A percentile compares a stretch with the other conserved stretches of the same genome.
These are phyloP conservation scores for Dujonia santamariae DNA, from an alignment of 1,139 yeast genomes.

Conservation along the genomic window DNA sequence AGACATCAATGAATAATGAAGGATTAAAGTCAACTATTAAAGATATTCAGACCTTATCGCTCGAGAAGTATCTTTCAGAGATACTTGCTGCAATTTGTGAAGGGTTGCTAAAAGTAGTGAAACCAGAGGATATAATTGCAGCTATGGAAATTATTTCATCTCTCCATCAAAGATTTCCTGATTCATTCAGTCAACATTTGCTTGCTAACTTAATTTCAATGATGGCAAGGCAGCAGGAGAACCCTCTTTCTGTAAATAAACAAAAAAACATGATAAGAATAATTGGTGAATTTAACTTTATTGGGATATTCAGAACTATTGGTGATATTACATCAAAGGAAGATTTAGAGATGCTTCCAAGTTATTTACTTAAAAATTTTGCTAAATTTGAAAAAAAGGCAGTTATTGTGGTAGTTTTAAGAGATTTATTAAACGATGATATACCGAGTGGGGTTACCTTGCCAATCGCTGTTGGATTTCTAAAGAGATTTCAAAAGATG, in stretches of 20 bases:
- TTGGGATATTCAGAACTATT: slow-evolving; percentile 52
- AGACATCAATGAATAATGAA: slow-evolving; percentile 48
- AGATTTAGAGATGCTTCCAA: slow-evolving; percentile 21
- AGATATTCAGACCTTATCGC: slow-evolving; percentile 61
- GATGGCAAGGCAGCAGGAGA: slow-evolving; percentile 31
- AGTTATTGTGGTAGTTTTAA: slow-evolving; percentile 47
- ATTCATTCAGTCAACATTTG: slow-evolving; percentile 51
- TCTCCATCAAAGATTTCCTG: slow-evolving; percentile 71
- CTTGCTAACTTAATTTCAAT: slow-evolving; percentile 46
- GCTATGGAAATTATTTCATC: slow-evolving; percentile 69
- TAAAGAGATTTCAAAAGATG: slow-evolving; percentile 45
- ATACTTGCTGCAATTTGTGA: slow-evolving; percentile 62
- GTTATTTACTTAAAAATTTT: slow-evolving; percentile 16
- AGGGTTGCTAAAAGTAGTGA: slow-evolving; percentile 53
- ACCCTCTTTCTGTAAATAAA: slow-evolving; percentile 31
- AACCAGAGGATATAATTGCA: slow-evolving; percentile 59
- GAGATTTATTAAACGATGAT: slow-evolving; percentile 52
- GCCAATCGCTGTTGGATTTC: slow-evolving; percentile 44
- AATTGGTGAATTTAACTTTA: slow-evolving; percentile 58
- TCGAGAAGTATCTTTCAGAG: slow-evolving; percentile 78
- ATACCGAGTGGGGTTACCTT: slow-evolving; percentile 47
- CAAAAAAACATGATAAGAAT: slow-evolving; percentile 54
- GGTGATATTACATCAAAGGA: slow-evolving; percentile 29
- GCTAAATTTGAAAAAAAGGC: slow-evolving; percentile 27
- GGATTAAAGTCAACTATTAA: slow-evolving; percentile 43